Conservation (phyloP, 2,329 filamentous ascomycete genomes). For the Pseudocercospora pini-densiflorae region DNA sequence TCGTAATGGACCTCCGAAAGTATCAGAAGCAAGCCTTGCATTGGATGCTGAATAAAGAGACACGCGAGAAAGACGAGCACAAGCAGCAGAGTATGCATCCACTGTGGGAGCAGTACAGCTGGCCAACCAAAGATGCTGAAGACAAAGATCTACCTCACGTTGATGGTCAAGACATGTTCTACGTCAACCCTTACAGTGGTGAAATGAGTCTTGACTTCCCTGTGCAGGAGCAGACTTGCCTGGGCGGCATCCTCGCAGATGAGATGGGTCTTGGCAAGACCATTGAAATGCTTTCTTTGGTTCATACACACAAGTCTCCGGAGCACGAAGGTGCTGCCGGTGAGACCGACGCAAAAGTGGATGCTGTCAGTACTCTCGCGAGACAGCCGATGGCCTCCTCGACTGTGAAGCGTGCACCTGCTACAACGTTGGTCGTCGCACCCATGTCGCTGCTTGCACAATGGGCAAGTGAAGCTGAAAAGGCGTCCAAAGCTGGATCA, state of each 20-base stretch:
- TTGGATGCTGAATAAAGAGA: constrained; percentile 97
- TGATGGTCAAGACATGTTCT: constrained; percentile 74
- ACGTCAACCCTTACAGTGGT: constrained; percentile 96
- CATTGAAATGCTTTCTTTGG: constrained; percentile 94
- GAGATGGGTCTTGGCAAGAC: constrained; percentile 99
- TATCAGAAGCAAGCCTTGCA: constrained; percentile 95
- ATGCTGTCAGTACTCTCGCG: constrained; percentile 64
- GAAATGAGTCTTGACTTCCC: constrained; percentile 92
- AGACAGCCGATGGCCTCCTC: constrained; percentile 63
- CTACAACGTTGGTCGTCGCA: constrained; percentile 92
- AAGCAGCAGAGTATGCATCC: constrained; percentile 90
- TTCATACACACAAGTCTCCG: constrained; percentile 77
- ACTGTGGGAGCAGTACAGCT: constrained; percentile 93
- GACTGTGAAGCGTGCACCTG: constrained; percentile 71
- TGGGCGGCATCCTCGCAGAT: constrained; percentile 91
- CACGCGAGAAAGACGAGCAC: constrained; percentile 68
- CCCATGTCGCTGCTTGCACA: constrained; percentile 96
- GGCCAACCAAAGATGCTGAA: constrained; percentile 86
- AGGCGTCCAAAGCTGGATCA: constrained; percentile 82
- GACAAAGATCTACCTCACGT: constrained; percentile 73
- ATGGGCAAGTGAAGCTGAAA: constrained; percentile 94
- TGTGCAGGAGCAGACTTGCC: constrained; percentile 88
- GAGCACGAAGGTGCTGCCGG: constrained; percentile 37
- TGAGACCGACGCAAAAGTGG: constrained; percentile 32
- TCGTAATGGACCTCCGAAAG: constrained; percentile 80